A percentile compares a stretch with the other conserved stretches of the same genome.
These are phyloP conservation scores for Trichoderma sp. DNA, from an alignment of 2,329 filamentous ascomycete species.

Conservation along the genomic window DNA sequence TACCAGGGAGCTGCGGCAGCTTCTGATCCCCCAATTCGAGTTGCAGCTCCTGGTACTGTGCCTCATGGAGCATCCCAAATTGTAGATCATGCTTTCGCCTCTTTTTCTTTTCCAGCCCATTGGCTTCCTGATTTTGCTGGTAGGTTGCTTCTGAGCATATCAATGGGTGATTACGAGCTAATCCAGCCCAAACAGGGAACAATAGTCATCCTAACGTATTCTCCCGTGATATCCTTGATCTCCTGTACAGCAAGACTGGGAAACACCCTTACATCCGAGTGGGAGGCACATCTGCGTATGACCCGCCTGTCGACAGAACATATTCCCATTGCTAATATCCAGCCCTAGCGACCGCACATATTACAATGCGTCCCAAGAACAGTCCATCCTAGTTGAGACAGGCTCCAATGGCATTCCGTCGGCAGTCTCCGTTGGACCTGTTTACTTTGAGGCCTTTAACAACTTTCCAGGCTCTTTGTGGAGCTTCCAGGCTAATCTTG, in stretches of 20 bases:
- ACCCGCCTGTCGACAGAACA: too few species aligned
- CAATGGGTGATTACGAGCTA: not conserved
- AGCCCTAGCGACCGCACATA: not conserved
- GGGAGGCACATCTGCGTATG: slow-evolving; percentile 6
- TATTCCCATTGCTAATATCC: not conserved
- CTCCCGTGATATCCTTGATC: slow-evolving; percentile 4
- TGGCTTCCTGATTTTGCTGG: slow-evolving; percentile 8
- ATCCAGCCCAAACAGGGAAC: not conserved
- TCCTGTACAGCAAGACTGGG: slow-evolving; percentile 1
- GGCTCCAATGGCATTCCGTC: slow-evolving; percentile 7
- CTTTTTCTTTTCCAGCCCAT: slow-evolving; percentile 6
- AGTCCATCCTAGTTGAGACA: not conserved
- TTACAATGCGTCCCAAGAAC: not conserved
- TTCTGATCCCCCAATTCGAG: not conserved
- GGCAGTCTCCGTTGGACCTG: not conserved
- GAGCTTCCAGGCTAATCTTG: slow-evolving; percentile 5
- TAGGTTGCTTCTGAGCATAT: not conserved
- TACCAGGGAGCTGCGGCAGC: not conserved
- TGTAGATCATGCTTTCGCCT: slow-evolving; percentile 7
- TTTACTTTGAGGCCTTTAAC: slow-evolving; percentile 3
- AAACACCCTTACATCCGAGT: slow-evolving; percentile 2
- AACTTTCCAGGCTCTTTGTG: not conserved
- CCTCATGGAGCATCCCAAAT: not conserved
- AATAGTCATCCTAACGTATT: slow-evolving; percentile 2
- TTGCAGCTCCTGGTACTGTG: not conserved